These are phyloP conservation scores for Fusarium sp. DNA, from an alignment of 2,329 filamentous ascomycete genomes.

Conservation along the genomic window DNA sequence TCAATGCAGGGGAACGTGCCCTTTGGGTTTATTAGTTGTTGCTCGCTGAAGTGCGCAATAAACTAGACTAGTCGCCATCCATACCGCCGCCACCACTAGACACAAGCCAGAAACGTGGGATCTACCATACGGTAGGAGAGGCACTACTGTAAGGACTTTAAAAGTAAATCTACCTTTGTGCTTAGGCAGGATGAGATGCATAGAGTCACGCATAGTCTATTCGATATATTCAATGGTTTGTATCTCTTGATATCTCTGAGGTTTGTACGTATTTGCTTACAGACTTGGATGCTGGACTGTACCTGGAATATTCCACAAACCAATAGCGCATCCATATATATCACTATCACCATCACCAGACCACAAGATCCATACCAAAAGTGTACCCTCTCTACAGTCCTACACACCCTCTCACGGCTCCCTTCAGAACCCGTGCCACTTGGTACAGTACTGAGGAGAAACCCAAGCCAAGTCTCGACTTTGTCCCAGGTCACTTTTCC, in stretches of 20 bases:
- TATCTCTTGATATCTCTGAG: background rate
- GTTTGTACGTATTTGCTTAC: background rate
- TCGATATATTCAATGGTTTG: background rate
- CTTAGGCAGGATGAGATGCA: conserved; percentile 8
- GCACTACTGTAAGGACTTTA: conserved; percentile 7
- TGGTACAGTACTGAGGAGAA: background rate
- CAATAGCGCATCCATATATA: conserved; percentile 16
- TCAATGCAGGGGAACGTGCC: conserved; percentile 25
- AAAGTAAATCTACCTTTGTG: background rate
- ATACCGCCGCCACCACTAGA: conserved; percentile 10
- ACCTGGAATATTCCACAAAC: background rate
- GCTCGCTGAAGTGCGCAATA: conserved; percentile 13
- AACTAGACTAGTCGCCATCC: background rate
- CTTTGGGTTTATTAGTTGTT: conserved; percentile 3
- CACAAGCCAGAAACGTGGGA: conserved; percentile 11
- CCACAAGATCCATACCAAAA: conserved; percentile 24
- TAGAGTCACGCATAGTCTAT: background rate
- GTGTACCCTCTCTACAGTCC: conserved; percentile 10
- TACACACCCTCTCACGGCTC: conserved; percentile 25
- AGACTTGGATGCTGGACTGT: background rate
- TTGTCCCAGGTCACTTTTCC: background rate
- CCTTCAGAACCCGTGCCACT: conserved; percentile 12
- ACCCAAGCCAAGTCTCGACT: conserved; percentile 1
- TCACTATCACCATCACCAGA: conserved; percentile 38
- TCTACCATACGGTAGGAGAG: background rate